Base-by-base conservation (phyloP, 306 rosid genomes). In the Oxytropis ochrocephala region DNA sequence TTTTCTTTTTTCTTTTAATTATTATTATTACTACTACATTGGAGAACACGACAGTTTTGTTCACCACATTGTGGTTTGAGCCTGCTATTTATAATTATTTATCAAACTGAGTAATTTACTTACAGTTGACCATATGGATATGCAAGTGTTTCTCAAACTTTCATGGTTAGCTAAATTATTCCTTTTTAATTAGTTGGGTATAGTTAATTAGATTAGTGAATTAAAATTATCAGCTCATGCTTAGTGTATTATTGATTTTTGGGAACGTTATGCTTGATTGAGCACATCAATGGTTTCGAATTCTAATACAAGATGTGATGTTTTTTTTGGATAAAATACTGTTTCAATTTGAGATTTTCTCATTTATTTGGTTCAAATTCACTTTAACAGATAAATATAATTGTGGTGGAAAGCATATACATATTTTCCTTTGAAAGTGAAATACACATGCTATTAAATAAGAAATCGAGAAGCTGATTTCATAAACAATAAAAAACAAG, bases 141-240 rank as follows among this genome's bases (percentile, higher is more conserved):
- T 52, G 60, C 46, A 56, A 57, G 55, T 53, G 55, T 67, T 61
- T 44, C 48, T 11, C 4, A 44, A 27, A 58, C 51, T 32, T 32
- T 51, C 55, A n/a, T 69, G 52, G 39, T 61, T 42, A 39, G 24
- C 74, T 75, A 54, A 74, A 47, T 67, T 67, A 3, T 57, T 42
- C 38, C 21, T 32, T 49, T 50, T 52, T 27, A 39, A 11, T 61
- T 61, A 63, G 78, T 73, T 73, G 32, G 29, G 54, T 18, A n/a
- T 54, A 14, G 38, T 58, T 57, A 33, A 44, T 33, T 27, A 24
- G 58, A 41, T 6, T 55, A 5, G 58, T 11, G 32, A 38, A 66
- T 42, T 3, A 8, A 46, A 47, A 33, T 65, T 59, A 29, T n/a
- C 67, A 36, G 39, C 55, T 30, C 32, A n/a, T 44, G 79, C 65